Base-by-base conservation (phyloP, 139 green algal species). In the Chlorella sp. region DNA sequence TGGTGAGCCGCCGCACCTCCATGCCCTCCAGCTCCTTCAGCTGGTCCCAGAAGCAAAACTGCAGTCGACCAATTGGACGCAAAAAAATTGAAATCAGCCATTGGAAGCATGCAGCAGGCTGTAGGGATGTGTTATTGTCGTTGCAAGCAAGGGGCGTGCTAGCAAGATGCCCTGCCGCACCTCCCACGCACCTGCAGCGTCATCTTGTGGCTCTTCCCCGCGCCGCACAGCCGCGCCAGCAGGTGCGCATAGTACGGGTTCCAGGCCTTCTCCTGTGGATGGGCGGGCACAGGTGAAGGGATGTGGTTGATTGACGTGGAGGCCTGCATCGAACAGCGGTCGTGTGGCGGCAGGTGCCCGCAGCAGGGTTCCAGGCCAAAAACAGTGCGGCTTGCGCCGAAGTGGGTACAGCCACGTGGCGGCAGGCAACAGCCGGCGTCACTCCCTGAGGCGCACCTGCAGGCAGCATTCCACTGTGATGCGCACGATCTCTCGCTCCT, bases 21-120 rank as follows among this genome's bases (percentile, higher is more conserved):
- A 89, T 75, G 36, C n/a, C 81, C 34, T 46, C 74, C 62, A 93
- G 46, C 80, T 91, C 86, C 75, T 94, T 93, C 82, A 95, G 87
- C 38, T 94, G 90, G 89, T 98, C 95, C 95, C 95, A 98, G 44
- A 98, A 46, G 87, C 89, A 93, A 86, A 92, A 98, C 92, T 93
- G 88, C 78, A 88, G 48, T 1, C 13, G 74, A 9, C 30, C 7
- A 22, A 36, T 7, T 11, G 36, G 76, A 20, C 34, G 36, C 24
- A 20, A 20, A 20, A 34, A 77, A 28, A 36, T 20, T 22, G 26
- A 22, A 58, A 40, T 38, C 69, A 7, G 40, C 38, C 38, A 32
- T 48, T 51, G 38, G 38, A 51, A 51, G 40, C 20, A 13, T 9
- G 64, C 30, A 26, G 13, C 28, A 70, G 30, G 64, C 64, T 65